A percentile compares a stretch with the other conserved stretches of the same genome.
phyloP scores from a whole-genome alignment of 2,329 filamentous ascomycete species.

The Exophiala mesophila region DNA sequence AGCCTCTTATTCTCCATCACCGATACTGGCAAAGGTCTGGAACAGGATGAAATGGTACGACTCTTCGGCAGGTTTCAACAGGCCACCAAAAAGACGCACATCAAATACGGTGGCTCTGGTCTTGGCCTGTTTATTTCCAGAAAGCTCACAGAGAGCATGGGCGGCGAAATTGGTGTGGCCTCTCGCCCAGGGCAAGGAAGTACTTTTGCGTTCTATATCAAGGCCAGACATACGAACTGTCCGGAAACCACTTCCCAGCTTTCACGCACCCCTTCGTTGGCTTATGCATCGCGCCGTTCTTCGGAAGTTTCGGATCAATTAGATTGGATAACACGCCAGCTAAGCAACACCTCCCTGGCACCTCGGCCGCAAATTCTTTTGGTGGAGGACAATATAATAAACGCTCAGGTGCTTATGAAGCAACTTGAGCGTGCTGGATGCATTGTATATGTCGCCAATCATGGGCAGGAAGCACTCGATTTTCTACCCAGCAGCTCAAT shows the following conservation, averaged over 20 bases:
- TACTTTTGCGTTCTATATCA: slow-evolving; percentile 55
- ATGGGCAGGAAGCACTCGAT: slow-evolving; percentile 40
- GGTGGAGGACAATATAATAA: slow-evolving; percentile 43
- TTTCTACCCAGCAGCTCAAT: slow-evolving; percentile 29
- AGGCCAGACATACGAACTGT: slow-evolving; percentile 30
- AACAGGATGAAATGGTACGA: slow-evolving; percentile 63
- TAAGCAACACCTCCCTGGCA: not conserved
- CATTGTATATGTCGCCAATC: slow-evolving; percentile 31
- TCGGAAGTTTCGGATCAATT: not conserved
- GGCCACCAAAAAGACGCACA: slow-evolving; percentile 67
- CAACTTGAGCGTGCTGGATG: slow-evolving; percentile 34
- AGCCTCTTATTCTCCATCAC: slow-evolving; percentile 68
- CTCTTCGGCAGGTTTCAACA: slow-evolving; percentile 77
- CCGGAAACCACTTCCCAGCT: not conserved
- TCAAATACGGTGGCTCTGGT: slow-evolving; percentile 73
- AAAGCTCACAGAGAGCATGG: slow-evolving; percentile 70
- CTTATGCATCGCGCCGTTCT: not conserved
- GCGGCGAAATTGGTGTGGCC: slow-evolving; percentile 69
- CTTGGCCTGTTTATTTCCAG: slow-evolving; percentile 74
- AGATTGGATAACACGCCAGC: not conserved
- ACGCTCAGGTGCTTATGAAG: slow-evolving; percentile 35
- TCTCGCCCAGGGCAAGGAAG: slow-evolving; percentile 50
- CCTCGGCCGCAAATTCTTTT: slow-evolving; percentile 30
- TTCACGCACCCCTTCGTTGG: not conserved
- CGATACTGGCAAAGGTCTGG: slow-evolving; percentile 71